phyloP scores from a whole-genome alignment of 768 basidiomycete species.

The Auriculariales sp. region DNA sequence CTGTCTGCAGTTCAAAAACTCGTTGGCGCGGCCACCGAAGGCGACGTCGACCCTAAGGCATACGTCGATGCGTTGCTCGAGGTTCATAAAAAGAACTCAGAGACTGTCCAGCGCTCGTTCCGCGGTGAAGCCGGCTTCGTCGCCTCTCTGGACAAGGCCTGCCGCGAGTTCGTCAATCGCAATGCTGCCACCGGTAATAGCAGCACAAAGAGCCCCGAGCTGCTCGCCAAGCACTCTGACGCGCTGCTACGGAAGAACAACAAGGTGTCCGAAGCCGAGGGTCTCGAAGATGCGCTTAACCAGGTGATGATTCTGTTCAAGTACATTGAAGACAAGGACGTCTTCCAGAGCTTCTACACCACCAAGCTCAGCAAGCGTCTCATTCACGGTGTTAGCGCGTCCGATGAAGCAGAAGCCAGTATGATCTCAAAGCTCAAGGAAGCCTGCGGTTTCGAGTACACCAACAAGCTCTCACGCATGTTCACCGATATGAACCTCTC shows the following conservation, averaged over 20 bases:
- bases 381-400: conserved; percentile 80
- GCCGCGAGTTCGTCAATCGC: conserved; percentile 86
- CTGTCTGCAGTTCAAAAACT: conserved; percentile 65
- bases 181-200: conserved; percentile 83
- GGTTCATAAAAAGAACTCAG: conserved; percentile 83
- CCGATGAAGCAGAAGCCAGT: conserved; percentile 90
- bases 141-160: conserved; percentile 80
- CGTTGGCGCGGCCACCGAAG: conserved; percentile 35
- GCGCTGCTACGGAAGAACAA: conserved; percentile 84
- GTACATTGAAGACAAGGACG: conserved; percentile 97
- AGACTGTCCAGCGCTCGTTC: conserved; percentile 80
- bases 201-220: conserved; percentile 71
- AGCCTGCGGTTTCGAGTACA: conserved; percentile 93
- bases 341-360: conserved; percentile 96
- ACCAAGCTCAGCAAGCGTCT: conserved; percentile 88
- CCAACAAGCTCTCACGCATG: conserved; percentile 92
- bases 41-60: conserved; percentile 62
- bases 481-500: conserved; percentile 93
- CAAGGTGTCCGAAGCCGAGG: conserved; percentile 85
- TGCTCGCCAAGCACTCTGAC: conserved; percentile 87
- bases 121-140: conserved; percentile 88
- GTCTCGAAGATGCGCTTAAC: conserved; percentile 78
- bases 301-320: conserved; percentile 96
- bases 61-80: conserved; percentile 89
- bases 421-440: conserved; percentile 99